Evolutionary conservation across 768 basidiomycete genomes (phyloP), one percentile per base, ranked within the genome.

Genomic region (Boletus pseudopeckii): DNA sequence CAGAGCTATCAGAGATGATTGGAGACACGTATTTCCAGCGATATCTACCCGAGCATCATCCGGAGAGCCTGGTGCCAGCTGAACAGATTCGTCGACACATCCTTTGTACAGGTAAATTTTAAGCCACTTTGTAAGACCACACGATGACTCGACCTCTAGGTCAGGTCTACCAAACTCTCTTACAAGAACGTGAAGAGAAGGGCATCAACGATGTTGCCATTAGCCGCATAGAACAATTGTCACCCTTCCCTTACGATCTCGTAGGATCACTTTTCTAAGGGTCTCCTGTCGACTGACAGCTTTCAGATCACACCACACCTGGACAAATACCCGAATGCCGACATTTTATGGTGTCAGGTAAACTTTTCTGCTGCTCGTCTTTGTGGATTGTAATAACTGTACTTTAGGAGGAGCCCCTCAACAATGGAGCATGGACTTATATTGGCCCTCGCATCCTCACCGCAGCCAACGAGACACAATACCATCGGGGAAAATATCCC

Each of bases 341-440:
- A 89, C 59, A 70, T 96, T 37, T 77, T 93, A 43, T 98, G 96
- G 95, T 92, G 89, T 65, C 94, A 97, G 77, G 85, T 82, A 67
- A 50, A 5, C 1, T 24, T 8, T 9, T 37, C n/a, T 39, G 3
- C 11, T 5, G 1, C 17, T 30, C 9, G 1, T 15, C 5, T 41
- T 42, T 24, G 43, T 26, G 6, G n/a, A 22, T 38, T 20, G 15
- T 41, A 39, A 42, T 55, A 48, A 45, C 56, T 47, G 59, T 14
- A 48, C 37, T 62, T 46, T 65, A 85, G 80, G 94, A 97, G 74
- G 93, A 98, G 72, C 96, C 97, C 15, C 75, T 98, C 61, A 99
- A 99, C 78, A 94, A 93, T 64, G 97, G 97, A 60, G 86, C 92
- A 2, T 99, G 97, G 97, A 91, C 88, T 39, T 97, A 99, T 66